Percentiles rank a stretch among this genome's conserved stretches.
phyloP scores from a whole-genome alignment of 2,329 filamentous ascomycete genomes.

The Fusarium floridanum region DNA sequence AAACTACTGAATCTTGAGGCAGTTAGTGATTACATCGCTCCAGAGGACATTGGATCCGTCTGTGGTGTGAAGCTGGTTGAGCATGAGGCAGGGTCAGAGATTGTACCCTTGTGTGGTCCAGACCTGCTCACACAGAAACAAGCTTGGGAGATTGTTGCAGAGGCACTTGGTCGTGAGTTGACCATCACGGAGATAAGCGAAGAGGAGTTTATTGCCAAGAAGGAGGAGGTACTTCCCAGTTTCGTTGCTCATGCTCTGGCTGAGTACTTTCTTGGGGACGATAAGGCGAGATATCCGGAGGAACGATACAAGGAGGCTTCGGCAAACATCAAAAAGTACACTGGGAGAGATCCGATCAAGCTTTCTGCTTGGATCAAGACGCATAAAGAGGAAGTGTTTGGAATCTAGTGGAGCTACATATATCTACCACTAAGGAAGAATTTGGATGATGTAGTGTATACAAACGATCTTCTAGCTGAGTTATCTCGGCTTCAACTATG shows the following conservation, averaged over 20 bases:
- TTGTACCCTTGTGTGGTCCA: conserved; percentile 19
- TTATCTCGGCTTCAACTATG: no score
- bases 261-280: neutral
- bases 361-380: conserved; percentile 11
- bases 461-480: no score
- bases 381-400: conserved; percentile 9
- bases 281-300: neutral
- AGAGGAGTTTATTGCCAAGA: neutral
- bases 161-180: neutral
- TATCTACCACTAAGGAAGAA: neutral
- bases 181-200: conserved; percentile 4
- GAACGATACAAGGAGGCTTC: conserved; percentile 1
- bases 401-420: neutral
- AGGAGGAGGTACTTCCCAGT: neutral
- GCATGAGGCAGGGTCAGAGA: accelerated
- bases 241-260: conserved; percentile 2
- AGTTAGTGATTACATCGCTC: conserved; percentile 22
- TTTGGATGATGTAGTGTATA: neutral
- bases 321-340: conserved; percentile 18
- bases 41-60: conserved; percentile 19
- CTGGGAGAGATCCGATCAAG: conserved; percentile 9
- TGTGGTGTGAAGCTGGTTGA: conserved; percentile 2
- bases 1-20: neutral
- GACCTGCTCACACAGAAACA: conserved; percentile 3
- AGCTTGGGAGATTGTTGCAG: conserved; percentile 7